Base-by-base conservation (phyloP, 2,329 filamentous ascomycete species). In the Monosporascus sp. region DNA sequence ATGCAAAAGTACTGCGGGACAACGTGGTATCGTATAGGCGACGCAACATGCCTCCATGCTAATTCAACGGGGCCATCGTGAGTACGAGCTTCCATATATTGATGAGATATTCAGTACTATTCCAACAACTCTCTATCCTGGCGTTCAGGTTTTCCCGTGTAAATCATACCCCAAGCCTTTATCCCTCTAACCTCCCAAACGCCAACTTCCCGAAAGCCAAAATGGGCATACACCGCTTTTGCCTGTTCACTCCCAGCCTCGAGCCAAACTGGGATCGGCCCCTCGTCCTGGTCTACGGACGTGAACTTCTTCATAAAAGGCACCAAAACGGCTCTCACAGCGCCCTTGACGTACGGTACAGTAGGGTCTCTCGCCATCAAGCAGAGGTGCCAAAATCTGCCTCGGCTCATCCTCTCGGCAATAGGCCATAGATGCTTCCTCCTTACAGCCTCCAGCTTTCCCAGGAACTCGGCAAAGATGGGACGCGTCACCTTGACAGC, bases 301-400 rank as follows among this genome's bases (percentile, higher is more conserved):
- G 36, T 38, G 22, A 57, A 55, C 44, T 37, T 34, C 45, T 56
- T 37, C 45, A 59, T 54, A 14, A 61, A 58, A 18, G 57, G 57
- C 14, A 56, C 57, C 17, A 60, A 15, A 24, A 61, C 50, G 2
- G 56, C 59, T 17, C 57, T 42, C 20, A 60, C 59, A 48, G 57
- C 57, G 17, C 56, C 54, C 2, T 54, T 48, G 6, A 60, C 56
- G 49, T 59, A 54, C 45, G 49, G 48, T 50, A 53, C 47, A 45
- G 2, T 55, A 17, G 56, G 57, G 45, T 60, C 57, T 51, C 57
- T 51, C 49, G 56, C 57, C 56, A 60, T 56, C 24, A 61, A 53
- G n/a, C 52, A 56, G 45, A 61, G 49, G 39, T 60, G 54, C 59
- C 57, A 60, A 41, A 52, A 57, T 18, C 52, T 34, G 8, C 57